Conservation (phyloP, 192 early-diverging fungal genomes). For the Podila verticillata region DNA sequence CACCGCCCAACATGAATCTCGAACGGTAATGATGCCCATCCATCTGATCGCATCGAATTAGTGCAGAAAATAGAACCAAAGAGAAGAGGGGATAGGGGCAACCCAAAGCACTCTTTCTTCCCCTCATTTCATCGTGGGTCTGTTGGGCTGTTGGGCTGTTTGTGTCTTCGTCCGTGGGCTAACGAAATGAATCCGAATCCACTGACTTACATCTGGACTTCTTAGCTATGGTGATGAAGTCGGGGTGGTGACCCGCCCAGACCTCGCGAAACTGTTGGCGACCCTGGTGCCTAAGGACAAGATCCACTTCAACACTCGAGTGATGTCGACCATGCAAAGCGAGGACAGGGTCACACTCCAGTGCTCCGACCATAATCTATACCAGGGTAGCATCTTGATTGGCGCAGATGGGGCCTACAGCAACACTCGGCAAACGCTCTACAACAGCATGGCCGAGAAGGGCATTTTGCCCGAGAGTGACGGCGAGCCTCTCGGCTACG, state of each 20-base stretch:
- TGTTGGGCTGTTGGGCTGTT: background rate
- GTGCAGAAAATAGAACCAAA: conserved; percentile 4
- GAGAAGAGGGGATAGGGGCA: background rate
- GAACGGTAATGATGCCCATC: too few relatives aligned
- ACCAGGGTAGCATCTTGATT: conserved; percentile 22
- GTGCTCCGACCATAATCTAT: conserved; percentile 18
- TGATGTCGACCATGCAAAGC: conserved; percentile 15
- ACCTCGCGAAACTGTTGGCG: conserved; percentile 5
- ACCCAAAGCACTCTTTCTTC: background rate
- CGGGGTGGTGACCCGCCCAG: conserved; percentile 11
- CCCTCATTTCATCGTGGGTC: too few relatives aligned
- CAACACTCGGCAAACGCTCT: conserved; percentile 26
- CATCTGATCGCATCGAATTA: background rate
- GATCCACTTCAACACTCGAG: conserved; percentile 22
- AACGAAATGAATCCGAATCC: too few relatives aligned
- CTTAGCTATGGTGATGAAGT: conserved; percentile 22
- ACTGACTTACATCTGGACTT: too few relatives aligned
- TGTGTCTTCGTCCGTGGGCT: too few relatives aligned
- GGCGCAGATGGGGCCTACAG: conserved; percentile 36
- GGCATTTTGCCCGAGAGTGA: conserved; percentile 11
- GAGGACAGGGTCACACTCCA: conserved; percentile 9
- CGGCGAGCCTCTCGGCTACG: conserved; percentile 8
- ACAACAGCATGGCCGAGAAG: background rate
- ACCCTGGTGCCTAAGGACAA: conserved; percentile 10
- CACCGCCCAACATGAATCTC: too few relatives aligned